Percentiles rank a stretch among this genome's conserved stretches.
These are phyloP conservation scores for Eucalyptus erythrocorys DNA, from an alignment of 345 rosid genomes.

Conservation along the genomic window DNA sequence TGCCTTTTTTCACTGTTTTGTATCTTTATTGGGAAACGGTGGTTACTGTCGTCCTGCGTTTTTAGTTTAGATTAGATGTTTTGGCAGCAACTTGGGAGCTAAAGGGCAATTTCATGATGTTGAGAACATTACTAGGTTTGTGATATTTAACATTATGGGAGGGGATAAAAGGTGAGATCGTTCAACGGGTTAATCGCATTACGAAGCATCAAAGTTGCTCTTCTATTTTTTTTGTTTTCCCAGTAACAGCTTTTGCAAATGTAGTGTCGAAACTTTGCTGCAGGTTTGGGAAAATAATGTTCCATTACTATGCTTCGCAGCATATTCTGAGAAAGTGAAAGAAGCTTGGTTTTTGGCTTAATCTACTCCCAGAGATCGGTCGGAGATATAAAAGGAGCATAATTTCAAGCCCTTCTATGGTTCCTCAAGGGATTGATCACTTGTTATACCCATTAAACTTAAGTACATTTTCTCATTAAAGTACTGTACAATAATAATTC, in stretches of 20 bases:
- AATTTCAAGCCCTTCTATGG: neutral
- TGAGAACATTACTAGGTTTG: neutral
- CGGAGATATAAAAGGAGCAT: neutral
- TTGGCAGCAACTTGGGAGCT: neutral
- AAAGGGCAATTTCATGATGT: neutral
- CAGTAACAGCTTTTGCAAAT: neutral
- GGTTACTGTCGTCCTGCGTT: neutral
- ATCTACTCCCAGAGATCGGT: neutral
- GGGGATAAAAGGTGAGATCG: neutral
- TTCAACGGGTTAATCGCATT: neutral
- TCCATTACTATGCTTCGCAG: neutral
- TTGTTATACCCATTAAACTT: neutral
- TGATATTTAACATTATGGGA: neutral
- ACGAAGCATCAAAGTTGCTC: neutral
- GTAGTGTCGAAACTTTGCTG: neutral
- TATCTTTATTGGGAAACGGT: neutral
- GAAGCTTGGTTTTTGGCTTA: neutral
- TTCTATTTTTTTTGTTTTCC: neutral
- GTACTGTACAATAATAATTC: neutral
- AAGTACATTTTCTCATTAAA: neutral
- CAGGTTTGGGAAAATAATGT: neutral
- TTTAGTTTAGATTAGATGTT: neutral
- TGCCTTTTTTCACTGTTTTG: neutral
- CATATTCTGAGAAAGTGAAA: neutral
- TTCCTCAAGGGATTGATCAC: neutral